phyloP scores from a whole-genome alignment of 805 yeast species.

The Candida argentea region DNA sequence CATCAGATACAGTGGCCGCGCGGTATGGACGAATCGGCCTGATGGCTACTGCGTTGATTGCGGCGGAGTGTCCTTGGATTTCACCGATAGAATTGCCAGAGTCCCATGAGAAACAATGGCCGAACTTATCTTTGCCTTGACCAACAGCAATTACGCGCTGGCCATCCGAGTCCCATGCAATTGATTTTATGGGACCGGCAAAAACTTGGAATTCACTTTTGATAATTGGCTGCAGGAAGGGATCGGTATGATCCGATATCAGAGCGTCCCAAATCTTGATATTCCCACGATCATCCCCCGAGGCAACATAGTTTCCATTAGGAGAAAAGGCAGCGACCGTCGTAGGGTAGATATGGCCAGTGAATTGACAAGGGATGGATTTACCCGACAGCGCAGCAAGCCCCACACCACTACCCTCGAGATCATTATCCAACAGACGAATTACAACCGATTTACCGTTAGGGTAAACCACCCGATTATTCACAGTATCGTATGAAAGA shows the following conservation, averaged over 20 bases:
- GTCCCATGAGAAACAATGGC: constrained; percentile 89
- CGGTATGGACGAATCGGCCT: constrained; percentile 84
- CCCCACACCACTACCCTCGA: too few relatives aligned
- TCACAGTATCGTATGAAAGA: constrained; percentile 60
- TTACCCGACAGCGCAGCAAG: too few relatives aligned
- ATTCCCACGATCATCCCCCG: constrained; percentile 86
- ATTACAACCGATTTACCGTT: constrained; percentile 72
- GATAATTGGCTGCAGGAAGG: constrained; percentile 37
- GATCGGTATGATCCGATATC: constrained; percentile 23
- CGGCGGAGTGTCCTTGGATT: constrained; percentile 82
- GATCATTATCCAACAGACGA: constrained; percentile 49
- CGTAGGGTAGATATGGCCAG: constrained; percentile 58
- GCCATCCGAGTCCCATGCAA: constrained; percentile 89
- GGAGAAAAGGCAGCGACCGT: constrained; percentile 86
- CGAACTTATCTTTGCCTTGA: constrained; percentile 83
- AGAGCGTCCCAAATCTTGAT: constrained; percentile 77
- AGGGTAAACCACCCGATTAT: constrained; percentile 71
- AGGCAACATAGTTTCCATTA: constrained; percentile 80
- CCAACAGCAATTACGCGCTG: constrained; percentile 89
- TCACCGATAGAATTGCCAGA: constrained; percentile 97
- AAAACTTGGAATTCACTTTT: constrained; percentile 78
- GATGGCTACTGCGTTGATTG: constrained; percentile 74
- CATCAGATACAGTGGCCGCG: constrained; percentile 90
- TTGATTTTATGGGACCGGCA: constrained; percentile 69
- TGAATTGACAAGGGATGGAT: constrained; percentile 47